These are phyloP conservation scores for Cyberlindnera mrakii DNA, from an alignment of 805 yeast species.

Conservation along the genomic window DNA sequence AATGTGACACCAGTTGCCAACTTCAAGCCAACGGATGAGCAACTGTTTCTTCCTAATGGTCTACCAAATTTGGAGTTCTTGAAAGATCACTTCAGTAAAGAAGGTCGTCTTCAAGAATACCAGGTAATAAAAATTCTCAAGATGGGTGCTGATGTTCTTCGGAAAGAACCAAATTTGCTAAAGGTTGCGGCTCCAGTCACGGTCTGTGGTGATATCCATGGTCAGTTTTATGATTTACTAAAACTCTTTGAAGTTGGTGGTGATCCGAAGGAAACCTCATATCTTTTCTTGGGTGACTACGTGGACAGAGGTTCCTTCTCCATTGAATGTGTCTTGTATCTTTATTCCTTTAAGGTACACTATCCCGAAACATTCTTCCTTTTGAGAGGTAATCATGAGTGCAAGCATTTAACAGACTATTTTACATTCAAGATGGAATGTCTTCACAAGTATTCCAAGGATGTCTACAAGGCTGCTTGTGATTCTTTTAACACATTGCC, in stretches of 20 bases:
- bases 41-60: slow-evolving; percentile 56
- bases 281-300: slow-evolving; percentile 86
- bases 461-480: slow-evolving; percentile 67
- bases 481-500: slow-evolving; percentile 82
- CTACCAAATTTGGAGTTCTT: slow-evolving; percentile 70
- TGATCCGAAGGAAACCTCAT: slow-evolving; percentile 68
- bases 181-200: slow-evolving; percentile 89
- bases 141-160: slow-evolving; percentile 57
- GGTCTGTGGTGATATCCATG: slow-evolving; percentile 96
- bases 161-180: slow-evolving; percentile 72
- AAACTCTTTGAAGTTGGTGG: slow-evolving; percentile 94
- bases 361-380: slow-evolving; percentile 71
- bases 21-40: slow-evolving; percentile 56
- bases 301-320: slow-evolving; percentile 94
- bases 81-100: slow-evolving; percentile 66
- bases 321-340: slow-evolving; percentile 69
- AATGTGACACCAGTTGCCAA: slow-evolving; percentile 64
- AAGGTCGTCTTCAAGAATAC: slow-evolving; percentile 69
- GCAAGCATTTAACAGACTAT: slow-evolving; percentile 86
- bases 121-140: slow-evolving; percentile 67
- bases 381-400: slow-evolving; percentile 93
- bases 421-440: slow-evolving; percentile 92
- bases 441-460: slow-evolving; percentile 66
- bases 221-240: slow-evolving; percentile 86
- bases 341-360: slow-evolving; percentile 74